Evolutionary conservation across 1,284 basidiomycete genomes (phyloP).

Genomic region (Amylostereum chailletii): DNA sequence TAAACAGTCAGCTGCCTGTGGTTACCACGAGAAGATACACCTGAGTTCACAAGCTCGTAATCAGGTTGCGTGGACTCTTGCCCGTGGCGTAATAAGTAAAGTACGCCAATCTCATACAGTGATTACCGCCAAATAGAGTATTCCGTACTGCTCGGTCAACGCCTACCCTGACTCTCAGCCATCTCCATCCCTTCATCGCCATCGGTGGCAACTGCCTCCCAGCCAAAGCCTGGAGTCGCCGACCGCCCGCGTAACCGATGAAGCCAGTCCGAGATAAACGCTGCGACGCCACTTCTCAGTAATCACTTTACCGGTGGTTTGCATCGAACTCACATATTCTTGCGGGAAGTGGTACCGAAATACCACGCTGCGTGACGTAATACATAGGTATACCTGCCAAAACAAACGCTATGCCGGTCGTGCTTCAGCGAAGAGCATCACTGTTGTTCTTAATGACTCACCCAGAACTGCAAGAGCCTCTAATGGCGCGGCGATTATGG

Average conservation of each 20-base stretch:
- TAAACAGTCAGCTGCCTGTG: too few relatives aligned
- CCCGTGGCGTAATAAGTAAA: too few relatives aligned
- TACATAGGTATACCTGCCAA: conserved; percentile 77
- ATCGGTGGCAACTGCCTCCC: conserved; percentile 69
- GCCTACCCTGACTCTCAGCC: conserved; percentile 20
- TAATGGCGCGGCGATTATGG: conserved; percentile 85
- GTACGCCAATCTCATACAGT: too few relatives aligned
- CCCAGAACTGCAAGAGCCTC: conserved; percentile 84
- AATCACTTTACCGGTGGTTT: neutral
- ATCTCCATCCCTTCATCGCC: conserved; percentile 64
- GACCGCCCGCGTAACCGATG: conserved; percentile 42
- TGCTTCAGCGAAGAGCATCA: neutral
- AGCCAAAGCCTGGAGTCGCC: conserved; percentile 40
- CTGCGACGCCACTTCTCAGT: conserved; percentile 20
- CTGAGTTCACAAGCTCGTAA: too few relatives aligned
- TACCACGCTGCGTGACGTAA: conserved; percentile 61
- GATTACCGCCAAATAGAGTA: too few relatives aligned
- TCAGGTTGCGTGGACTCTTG: too few relatives aligned
- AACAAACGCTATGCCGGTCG: conserved; percentile 44
- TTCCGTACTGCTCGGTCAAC: neutral
- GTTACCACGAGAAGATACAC: too few relatives aligned
- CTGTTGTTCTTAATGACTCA: conserved; percentile 27
- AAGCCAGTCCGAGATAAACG: conserved; percentile 31
- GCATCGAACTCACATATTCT: conserved; percentile 8
- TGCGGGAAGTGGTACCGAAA: conserved; percentile 3